phyloP scores from a whole-genome alignment of 805 yeast genomes.

The Metschnikowia gelsemii region DNA sequence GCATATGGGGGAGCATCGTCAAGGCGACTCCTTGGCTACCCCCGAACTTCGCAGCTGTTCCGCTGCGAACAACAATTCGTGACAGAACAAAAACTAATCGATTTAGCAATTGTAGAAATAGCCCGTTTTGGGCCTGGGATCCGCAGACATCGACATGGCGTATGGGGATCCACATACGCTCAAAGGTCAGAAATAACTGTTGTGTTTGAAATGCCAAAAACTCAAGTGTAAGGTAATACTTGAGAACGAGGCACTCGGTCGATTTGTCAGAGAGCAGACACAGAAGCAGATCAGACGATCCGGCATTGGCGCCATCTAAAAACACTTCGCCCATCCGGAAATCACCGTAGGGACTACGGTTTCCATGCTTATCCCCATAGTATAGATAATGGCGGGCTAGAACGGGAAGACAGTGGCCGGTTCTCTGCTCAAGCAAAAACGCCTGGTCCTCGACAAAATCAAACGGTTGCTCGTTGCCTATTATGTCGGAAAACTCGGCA shows the following conservation, averaged over 20 bases:
- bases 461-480: constrained; percentile 13
- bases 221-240: constrained; percentile 49
- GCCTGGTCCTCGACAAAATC: constrained; percentile 25
- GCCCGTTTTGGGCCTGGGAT: constrained; percentile 49
- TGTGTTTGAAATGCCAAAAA: constrained; percentile 51
- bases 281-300: constrained; percentile 11
- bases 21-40: constrained; percentile 14
- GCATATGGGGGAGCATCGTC: constrained; percentile 3
- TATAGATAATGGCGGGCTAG: constrained; percentile 39
- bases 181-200: constrained; percentile 33
- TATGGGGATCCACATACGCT: constrained; percentile 24
- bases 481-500: constrained; percentile 24
- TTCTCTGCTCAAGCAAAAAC: constrained; percentile 20
- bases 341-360: constrained; percentile 56
- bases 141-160: constrained; percentile 47
- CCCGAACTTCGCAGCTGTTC: constrained; percentile 6
- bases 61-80: constrained; percentile 1
- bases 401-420: constrained; percentile 25
- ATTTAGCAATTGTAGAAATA: constrained; percentile 12
- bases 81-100: constrained; percentile 9
- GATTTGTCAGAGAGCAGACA: constrained; percentile 25
- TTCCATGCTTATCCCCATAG: constrained; percentile 59
- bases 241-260: constrained; percentile 34
- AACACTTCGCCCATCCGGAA: constrained; percentile 47
- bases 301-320: constrained; percentile 44